These are phyloP conservation scores for Lyophyllum decastes DNA, from an alignment of 768 basidiomycete species.

Conservation along the genomic window DNA sequence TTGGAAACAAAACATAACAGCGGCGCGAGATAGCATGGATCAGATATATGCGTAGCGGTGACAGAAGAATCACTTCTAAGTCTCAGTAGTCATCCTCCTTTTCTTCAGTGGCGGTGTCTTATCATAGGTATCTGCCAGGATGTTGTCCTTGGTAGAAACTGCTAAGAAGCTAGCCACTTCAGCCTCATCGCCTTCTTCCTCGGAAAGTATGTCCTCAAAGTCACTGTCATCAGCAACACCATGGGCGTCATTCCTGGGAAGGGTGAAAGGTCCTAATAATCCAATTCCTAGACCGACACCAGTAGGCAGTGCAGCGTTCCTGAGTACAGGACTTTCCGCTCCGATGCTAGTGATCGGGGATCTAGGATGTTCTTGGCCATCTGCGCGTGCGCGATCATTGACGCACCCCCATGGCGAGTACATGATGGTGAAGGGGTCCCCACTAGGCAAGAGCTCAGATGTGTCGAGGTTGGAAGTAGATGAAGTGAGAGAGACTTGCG, in stretches of 20 bases:
- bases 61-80: slow-evolving; percentile 12
- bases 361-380: slow-evolving; percentile 25
- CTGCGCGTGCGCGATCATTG: slow-evolving; percentile 16
- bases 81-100: slow-evolving; percentile 42
- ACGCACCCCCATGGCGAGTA: slow-evolving; percentile 41
- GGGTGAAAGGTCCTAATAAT: slow-evolving; percentile 55
- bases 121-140: slow-evolving; percentile 15
- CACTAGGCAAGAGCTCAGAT: slow-evolving; percentile 21
- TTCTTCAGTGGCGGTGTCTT: slow-evolving; percentile 50
- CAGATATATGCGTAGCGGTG: slow-evolving; percentile 15
- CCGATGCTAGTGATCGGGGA: slow-evolving; percentile 34
- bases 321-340: slow-evolving; percentile 58
- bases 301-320: slow-evolving; percentile 35
- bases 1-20: slow-evolving; percentile 19
- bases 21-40: slow-evolving; percentile 18
- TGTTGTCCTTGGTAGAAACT: slow-evolving; percentile 1
- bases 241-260: slow-evolving; percentile 36
- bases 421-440: slow-evolving; percentile 50
- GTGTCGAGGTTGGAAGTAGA: slow-evolving; percentile 21
- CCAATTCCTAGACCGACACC: slow-evolving; percentile 50
- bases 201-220: slow-evolving; percentile 30
- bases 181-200: slow-evolving; percentile 27
- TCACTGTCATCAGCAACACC: slow-evolving; percentile 30
- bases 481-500: slow-evolving; percentile 29
- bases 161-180: slow-evolving; percentile 12